phyloP scores from a whole-genome alignment of 371 early-diverging fungal genomes.

The Rhizopus delemar region DNA sequence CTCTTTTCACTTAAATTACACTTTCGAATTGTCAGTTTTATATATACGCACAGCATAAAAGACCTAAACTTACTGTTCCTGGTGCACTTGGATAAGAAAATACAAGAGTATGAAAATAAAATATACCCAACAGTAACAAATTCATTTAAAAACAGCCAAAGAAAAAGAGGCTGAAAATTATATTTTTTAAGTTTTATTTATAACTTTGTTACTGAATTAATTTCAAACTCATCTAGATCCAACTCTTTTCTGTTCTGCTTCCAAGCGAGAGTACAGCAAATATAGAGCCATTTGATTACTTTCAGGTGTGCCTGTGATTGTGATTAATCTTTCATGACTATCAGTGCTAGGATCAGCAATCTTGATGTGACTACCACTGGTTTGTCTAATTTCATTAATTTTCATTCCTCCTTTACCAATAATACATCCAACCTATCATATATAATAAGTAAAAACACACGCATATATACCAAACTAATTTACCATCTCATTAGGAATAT shows the following conservation, averaged over 20 bases:
- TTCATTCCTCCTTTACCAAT: slow-evolving; percentile 88
- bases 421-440: slow-evolving; percentile 68
- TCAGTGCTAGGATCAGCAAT: slow-evolving; percentile 67
- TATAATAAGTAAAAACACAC: neutral
- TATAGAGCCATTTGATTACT: slow-evolving; percentile 81
- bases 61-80: slow-evolving; percentile 40
- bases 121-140: neutral
- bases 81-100: slow-evolving; percentile 42
- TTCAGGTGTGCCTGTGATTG: slow-evolving; percentile 80
- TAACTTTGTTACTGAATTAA: neutral
- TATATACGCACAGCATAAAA: neutral
- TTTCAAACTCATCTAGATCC: slow-evolving; percentile 32
- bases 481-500: slow-evolving; percentile 82
- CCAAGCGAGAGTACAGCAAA: slow-evolving; percentile 75
- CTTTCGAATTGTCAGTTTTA: slow-evolving; percentile 18
- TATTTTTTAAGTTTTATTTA: neutral
- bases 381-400: slow-evolving; percentile 81
- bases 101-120: neutral
- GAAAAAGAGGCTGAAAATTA: neutral
- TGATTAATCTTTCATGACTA: slow-evolving; percentile 73
- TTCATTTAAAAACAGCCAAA: neutral
- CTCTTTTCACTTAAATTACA: slow-evolving; percentile 35
- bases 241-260: slow-evolving; percentile 69
- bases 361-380: slow-evolving; percentile 79
- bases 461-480: neutral